phyloP scores from a whole-genome alignment of 805 yeast genomes.

The Cyberlindnera petersonii region DNA sequence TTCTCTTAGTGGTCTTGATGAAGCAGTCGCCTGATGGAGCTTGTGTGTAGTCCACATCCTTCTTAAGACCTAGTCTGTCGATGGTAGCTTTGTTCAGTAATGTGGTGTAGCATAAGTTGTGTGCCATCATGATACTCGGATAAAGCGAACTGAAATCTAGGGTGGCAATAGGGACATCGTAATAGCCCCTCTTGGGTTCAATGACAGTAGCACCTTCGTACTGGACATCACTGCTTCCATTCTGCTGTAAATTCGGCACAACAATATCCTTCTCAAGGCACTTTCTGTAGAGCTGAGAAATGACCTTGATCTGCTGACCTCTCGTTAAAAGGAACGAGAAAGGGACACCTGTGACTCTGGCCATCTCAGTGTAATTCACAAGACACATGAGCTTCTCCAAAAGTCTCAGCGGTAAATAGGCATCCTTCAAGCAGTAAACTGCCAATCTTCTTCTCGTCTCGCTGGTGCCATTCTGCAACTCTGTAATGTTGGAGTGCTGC shows the following conservation, averaged over 20 bases:
- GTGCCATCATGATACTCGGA: slow-evolving; percentile 99
- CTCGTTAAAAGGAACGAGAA: slow-evolving; percentile 82
- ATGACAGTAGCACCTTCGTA: slow-evolving; percentile 99
- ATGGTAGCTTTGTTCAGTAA: slow-evolving; percentile 67
- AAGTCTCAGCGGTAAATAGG: slow-evolving; percentile 83
- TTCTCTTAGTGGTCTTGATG: slow-evolving; percentile 62
- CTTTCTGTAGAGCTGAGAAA: slow-evolving; percentile 91
- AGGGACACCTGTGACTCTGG: slow-evolving; percentile 98
- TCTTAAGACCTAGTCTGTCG: slow-evolving; percentile 55
- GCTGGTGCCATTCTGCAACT: slow-evolving; percentile 83
- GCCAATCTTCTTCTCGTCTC: slow-evolving; percentile 95
- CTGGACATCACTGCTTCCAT: slow-evolving; percentile 78
- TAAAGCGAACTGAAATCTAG: slow-evolving; percentile 95
- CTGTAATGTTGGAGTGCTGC: slow-evolving; percentile 94
- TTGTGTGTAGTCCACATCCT: slow-evolving; percentile 72
- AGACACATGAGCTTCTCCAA: slow-evolving; percentile 93
- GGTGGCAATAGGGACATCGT: slow-evolving; percentile 96
- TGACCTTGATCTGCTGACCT: slow-evolving; percentile 97
- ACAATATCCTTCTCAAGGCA: slow-evolving; percentile 83
- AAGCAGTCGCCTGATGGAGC: slow-evolving; percentile 94
- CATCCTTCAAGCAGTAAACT: slow-evolving; percentile 95
- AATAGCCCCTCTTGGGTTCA: slow-evolving; percentile 93
- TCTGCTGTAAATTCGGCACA: slow-evolving; percentile 81
- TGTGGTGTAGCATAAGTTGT: slow-evolving; percentile 93
- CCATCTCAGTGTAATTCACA: slow-evolving; percentile 98